Evolutionary conservation across 2,329 filamentous ascomycete genomes (phyloP).

Genomic region (Aspergillus spinulosporus): DNA sequence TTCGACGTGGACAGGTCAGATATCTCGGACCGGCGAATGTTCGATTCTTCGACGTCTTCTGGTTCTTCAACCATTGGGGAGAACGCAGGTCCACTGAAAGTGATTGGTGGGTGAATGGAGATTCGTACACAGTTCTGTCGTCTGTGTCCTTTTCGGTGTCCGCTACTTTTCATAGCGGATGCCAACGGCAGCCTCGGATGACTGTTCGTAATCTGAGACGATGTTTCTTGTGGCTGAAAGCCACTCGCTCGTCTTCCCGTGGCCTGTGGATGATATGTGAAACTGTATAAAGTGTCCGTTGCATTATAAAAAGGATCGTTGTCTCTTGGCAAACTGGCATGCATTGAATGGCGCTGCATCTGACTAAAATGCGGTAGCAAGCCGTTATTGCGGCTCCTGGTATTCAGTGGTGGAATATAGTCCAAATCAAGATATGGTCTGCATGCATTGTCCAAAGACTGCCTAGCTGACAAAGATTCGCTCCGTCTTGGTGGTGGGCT

Average conservation of each 20-base stretch:
- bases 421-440: constrained; percentile 21
- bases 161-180: constrained; percentile 37
- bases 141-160: constrained; percentile 41
- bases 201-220: constrained; percentile 25
- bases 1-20: constrained; percentile 22
- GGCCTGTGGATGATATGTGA: constrained; percentile 22
- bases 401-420: constrained; percentile 17
- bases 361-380: constrained; percentile 27
- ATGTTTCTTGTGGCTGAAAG: constrained; percentile 22
- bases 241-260: constrained; percentile 21
- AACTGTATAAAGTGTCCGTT: constrained; percentile 20
- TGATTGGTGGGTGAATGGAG: constrained; percentile 39
- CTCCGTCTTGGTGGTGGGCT: constrained; percentile 32
- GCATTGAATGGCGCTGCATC: constrained; percentile 26
- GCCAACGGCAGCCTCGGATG: constrained; percentile 26
- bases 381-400: constrained; percentile 11
- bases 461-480: constrained; percentile 31
- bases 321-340: constrained; percentile 23
- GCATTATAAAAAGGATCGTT: constrained; percentile 32
- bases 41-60: constrained; percentile 33
- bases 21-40: constrained; percentile 26
- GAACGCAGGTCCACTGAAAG: constrained; percentile 36
- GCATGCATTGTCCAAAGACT: constrained; percentile 21
- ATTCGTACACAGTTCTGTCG: constrained; percentile 48
- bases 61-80: constrained; percentile 39